Evolutionary conservation across 176 grass and related monocot species (phyloP).

Genomic region (Rhipidocladum racemiflorum): DNA sequence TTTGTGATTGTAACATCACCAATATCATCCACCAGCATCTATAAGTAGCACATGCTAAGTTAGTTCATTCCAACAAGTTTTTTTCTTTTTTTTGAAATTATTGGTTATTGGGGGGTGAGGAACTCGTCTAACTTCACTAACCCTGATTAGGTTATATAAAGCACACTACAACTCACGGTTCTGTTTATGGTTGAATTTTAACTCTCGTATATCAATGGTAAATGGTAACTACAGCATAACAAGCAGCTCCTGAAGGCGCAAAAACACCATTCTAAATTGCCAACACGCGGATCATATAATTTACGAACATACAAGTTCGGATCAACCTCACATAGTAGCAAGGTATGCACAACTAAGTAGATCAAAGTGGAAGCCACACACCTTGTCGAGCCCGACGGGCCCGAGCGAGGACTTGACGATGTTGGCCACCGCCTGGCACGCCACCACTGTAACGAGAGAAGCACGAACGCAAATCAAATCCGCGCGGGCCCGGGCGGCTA

Average conservation of each 20-base stretch:
- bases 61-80: conserved; percentile 3
- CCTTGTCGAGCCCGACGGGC: conserved; percentile 92
- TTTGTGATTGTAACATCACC: conserved; percentile 97
- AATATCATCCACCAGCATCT: conserved; percentile 97
- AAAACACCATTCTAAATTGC: not conserved
- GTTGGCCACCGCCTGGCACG: conserved; percentile 87
- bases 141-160: not conserved
- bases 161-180: not conserved
- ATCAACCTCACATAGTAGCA: not conserved
- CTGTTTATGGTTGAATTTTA: not conserved
- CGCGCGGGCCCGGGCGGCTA: not conserved
- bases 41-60: conserved; percentile 13
- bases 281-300: not conserved
- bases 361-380: conserved; percentile 10
- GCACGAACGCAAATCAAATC: conserved; percentile 7
- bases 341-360: not conserved
- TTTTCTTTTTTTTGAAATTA: not conserved
- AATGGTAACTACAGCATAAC: not conserved
- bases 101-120: too few species aligned
- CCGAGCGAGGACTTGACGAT: conserved; percentile 91
- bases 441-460: conserved; percentile 52
- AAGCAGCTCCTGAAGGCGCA: not conserved
- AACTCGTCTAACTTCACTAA: not conserved
- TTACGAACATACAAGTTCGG: not conserved
- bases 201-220: not conserved